phyloP scores from a whole-genome alignment of 805 yeast species.

The Lipomyces orientalis region DNA sequence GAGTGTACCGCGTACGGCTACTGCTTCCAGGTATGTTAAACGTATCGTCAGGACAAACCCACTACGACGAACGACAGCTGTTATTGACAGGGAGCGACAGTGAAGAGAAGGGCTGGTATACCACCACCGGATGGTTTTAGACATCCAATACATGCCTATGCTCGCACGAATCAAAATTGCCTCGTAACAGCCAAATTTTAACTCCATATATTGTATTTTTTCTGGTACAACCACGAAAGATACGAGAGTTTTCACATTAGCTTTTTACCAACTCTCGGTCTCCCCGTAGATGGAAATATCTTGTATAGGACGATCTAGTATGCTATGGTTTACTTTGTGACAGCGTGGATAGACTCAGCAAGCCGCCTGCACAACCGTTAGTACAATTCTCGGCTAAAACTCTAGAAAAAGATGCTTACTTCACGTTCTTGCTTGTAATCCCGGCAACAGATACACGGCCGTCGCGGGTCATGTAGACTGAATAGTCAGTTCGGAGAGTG shows the following conservation, averaged over 20 bases:
- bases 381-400: neutral
- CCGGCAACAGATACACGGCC: slow-evolving; percentile 95
- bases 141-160: neutral
- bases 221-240: neutral
- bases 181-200: neutral
- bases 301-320: neutral
- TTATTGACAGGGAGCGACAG: neutral
- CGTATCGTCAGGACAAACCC: neutral
- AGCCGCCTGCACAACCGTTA: slow-evolving; percentile 38
- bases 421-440: slow-evolving; percentile 77
- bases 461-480: slow-evolving; percentile 84
- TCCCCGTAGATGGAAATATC: neutral
- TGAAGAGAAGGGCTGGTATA: neutral
- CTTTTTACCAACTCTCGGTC: neutral
- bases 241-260: neutral
- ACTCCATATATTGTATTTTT: neutral
- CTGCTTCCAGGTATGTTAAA: neutral
- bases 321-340: slow-evolving; percentile 39
- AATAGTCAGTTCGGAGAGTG: slow-evolving; percentile 68
- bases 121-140: neutral
- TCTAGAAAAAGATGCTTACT: slow-evolving; percentile 47
- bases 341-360: slow-evolving; percentile 49
- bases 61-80: neutral
- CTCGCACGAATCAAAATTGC: neutral
- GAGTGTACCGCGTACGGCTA: neutral